These are phyloP conservation scores for Capsicum rhomboideum DNA, from an alignment of 257 asterid species.

Conservation along the genomic window DNA sequence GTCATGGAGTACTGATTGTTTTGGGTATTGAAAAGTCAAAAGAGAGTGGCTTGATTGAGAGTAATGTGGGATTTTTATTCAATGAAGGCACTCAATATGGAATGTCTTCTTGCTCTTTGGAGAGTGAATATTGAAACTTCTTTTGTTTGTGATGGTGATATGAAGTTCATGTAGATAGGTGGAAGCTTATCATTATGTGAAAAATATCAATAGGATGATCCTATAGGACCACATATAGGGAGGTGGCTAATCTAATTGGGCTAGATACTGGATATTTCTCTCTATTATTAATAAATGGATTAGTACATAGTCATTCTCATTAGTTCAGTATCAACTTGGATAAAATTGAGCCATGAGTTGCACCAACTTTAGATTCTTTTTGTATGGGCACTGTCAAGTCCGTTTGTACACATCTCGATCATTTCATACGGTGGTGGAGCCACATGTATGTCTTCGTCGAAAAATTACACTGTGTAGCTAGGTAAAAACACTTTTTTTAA, in stretches of 20 bases:
- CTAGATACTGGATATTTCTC: not conserved
- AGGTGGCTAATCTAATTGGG: not conserved
- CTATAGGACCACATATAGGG: not conserved
- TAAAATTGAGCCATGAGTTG: not conserved
- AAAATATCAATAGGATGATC: constrained; percentile 7
- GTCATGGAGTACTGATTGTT: not conserved
- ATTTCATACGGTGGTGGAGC: not conserved
- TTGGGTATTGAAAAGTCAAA: not conserved
- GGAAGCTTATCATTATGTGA: constrained; percentile 14
- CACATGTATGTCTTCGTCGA: too few relatives aligned
- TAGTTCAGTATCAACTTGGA: not conserved
- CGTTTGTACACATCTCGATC: too few relatives aligned
- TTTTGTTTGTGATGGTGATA: not conserved
- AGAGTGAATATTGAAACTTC: constrained; percentile 11
- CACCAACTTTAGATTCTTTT: not conserved
- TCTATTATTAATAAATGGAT: not conserved
- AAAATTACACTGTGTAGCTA: too few relatives aligned
- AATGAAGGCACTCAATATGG: constrained; percentile 1
- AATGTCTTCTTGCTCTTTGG: constrained; percentile 18
- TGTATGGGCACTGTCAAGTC: not conserved
- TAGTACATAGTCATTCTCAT: not conserved
- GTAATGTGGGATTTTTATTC: constrained; percentile 21
- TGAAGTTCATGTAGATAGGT: not conserved
- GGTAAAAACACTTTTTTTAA: too few relatives aligned
- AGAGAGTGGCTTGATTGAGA: constrained; percentile 26